phyloP scores from a whole-genome alignment of 108 stramenopile species.

The Conticribra weissflogii region DNA sequence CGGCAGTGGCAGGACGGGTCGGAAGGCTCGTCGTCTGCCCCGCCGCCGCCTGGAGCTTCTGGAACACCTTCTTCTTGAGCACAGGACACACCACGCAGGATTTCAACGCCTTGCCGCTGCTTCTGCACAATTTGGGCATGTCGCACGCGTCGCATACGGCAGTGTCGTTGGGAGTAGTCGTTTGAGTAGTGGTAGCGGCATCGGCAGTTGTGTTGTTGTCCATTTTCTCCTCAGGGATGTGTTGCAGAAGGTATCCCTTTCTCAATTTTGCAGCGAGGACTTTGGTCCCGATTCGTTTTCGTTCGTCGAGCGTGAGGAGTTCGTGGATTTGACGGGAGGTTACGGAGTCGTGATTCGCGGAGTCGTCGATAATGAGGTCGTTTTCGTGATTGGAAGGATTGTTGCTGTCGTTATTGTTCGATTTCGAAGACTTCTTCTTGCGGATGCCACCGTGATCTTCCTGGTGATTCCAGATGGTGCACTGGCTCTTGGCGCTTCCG shows the following conservation, averaged over 20 bases:
- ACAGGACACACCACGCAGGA: slow-evolving; percentile 11
- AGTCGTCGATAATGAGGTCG: background rate
- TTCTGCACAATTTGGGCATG: slow-evolving; percentile 18
- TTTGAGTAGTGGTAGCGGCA: no score
- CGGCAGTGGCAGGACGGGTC: background rate
- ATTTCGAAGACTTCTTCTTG: background rate
- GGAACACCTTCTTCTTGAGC: slow-evolving; percentile 11
- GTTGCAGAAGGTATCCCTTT: slow-evolving; percentile 2
- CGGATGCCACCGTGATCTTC: no score
- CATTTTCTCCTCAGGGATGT: no score
- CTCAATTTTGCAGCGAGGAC: background rate
- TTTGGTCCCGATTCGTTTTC: slow-evolving; percentile 4
- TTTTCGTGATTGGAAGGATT: background rate
- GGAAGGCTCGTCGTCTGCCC: background rate
- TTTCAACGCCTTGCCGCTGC: background rate
- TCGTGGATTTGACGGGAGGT: background rate
- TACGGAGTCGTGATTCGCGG: background rate
- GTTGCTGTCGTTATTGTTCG: background rate
- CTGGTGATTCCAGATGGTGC: background rate
- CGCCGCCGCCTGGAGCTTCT: no score
- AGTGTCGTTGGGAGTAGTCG: background rate
- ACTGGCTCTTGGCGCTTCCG: background rate
- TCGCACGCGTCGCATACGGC: slow-evolving; percentile 3
- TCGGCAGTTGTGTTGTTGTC: no score
- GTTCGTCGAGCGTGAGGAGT: background rate